These are phyloP conservation scores for Anthracocystis panici-leucophaei DNA, from an alignment of 1,284 basidiomycete species.

Conservation along the genomic window DNA sequence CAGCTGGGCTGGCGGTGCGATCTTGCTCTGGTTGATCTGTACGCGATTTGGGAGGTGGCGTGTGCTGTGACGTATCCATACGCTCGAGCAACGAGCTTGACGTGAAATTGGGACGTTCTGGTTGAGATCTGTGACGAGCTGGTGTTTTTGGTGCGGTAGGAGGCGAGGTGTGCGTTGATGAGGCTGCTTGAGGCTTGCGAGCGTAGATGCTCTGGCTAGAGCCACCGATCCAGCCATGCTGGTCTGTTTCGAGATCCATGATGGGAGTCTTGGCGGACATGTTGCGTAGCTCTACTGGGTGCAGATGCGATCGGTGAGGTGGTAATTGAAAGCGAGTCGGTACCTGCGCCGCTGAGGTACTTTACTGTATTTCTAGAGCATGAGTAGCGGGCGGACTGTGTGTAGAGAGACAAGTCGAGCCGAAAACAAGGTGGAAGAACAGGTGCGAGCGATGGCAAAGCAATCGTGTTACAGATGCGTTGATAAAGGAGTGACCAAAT, in stretches of 20 bases:
- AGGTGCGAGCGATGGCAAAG: not conserved
- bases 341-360: not conserved
- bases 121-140: conserved; percentile 8
- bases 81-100: conserved; percentile 40
- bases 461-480: not conserved
- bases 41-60: conserved; percentile 31
- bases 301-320: not conserved
- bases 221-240: conserved; percentile 53
- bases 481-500: not conserved
- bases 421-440: too few relatives aligned
- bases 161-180: conserved; percentile 20
- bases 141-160: conserved; percentile 31
- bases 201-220: conserved; percentile 57
- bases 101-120: conserved; percentile 4
- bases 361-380: conserved; percentile 3
- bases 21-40: not conserved
- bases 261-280: conserved; percentile 28
- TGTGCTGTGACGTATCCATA: conserved; percentile 39
- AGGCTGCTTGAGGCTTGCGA: conserved; percentile 10
- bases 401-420: not conserved
- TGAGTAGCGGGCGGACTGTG: conserved; percentile 1
- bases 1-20: not conserved
- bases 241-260: conserved; percentile 41
- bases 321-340: conserved; percentile 36
- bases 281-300: not conserved